Evolutionary conservation across 2,329 filamentous ascomycete genomes (phyloP).

Genomic region (Ophiostoma angusticollis): DNA sequence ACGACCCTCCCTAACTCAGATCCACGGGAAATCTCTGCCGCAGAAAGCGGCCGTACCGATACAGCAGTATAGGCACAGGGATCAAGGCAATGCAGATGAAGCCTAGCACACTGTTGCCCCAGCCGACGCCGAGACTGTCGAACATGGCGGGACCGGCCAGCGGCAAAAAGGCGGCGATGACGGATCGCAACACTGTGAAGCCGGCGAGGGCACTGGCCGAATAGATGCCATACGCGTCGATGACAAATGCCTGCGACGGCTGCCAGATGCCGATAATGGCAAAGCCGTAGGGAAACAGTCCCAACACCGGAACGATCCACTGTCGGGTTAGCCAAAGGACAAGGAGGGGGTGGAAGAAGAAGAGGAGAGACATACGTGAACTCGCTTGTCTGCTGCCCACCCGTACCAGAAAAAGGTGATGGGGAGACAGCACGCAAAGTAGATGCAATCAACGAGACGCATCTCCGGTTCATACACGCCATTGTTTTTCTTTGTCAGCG

Average conservation of each 20-base stretch:
- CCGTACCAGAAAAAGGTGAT: slow-evolving; percentile 28
- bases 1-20: not conserved
- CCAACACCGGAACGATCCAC: slow-evolving; percentile 11
- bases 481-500: slow-evolving; percentile 25
- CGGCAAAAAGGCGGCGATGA: slow-evolving; percentile 45
- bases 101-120: slow-evolving; percentile 24
- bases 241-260: slow-evolving; percentile 35
- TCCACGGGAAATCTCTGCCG: slow-evolving; percentile 11
- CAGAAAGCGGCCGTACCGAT: slow-evolving; percentile 32
- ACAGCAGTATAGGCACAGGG: slow-evolving; percentile 38
- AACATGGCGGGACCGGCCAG: slow-evolving; percentile 45
- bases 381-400: slow-evolving; percentile 20
- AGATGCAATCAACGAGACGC: slow-evolving; percentile 22
- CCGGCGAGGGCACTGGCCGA: slow-evolving; percentile 49
- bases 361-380: slow-evolving; percentile 5
- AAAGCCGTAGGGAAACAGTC: slow-evolving; percentile 20
- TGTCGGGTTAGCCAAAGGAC: not conserved
- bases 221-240: slow-evolving; percentile 45
- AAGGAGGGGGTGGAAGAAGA: not conserved
- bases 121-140: slow-evolving; percentile 37
- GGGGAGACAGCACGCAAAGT: slow-evolving; percentile 21
- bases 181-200: slow-evolving; percentile 40
- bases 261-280: slow-evolving; percentile 22
- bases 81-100: slow-evolving; percentile 40
- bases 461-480: slow-evolving; percentile 25